A percentile compares a stretch with the other conserved stretches of the same genome.
Conservation (phyloP, 768 basidiomycete genomes). For the Filobasidium wieringae region DNA sequence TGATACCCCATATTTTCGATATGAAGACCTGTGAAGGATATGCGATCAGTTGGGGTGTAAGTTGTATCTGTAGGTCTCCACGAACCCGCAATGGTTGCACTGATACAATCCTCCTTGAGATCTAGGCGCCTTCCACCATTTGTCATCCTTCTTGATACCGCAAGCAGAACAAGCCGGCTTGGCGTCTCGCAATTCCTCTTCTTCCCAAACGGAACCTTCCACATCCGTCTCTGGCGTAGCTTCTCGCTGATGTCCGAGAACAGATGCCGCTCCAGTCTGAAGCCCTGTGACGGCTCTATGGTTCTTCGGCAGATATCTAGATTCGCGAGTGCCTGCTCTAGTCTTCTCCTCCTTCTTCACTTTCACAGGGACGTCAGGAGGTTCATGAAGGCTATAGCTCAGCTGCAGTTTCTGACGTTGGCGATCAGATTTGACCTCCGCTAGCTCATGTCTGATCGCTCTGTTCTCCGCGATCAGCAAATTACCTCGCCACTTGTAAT, state of each 20-base stretch:
- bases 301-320: not conserved
- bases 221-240: slow-evolving; percentile 46
- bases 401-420: not conserved
- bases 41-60: not conserved
- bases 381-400: not conserved
- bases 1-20: slow-evolving; percentile 80
- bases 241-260: slow-evolving; percentile 9
- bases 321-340: not conserved
- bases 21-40: slow-evolving; percentile 48
- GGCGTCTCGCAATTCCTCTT: slow-evolving; percentile 46
- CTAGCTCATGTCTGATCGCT: slow-evolving; percentile 17
- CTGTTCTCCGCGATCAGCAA: slow-evolving; percentile 28
- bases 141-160: slow-evolving; percentile 60
- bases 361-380: not conserved
- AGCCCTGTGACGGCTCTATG: slow-evolving; percentile 6
- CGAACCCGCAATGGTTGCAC: slow-evolving; percentile 66
- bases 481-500: slow-evolving; percentile 35
- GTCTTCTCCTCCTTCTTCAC: slow-evolving; percentile 8
- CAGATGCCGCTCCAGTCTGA: slow-evolving; percentile 5
- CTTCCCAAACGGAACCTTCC: slow-evolving; percentile 59
- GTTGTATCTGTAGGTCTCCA: not conserved
- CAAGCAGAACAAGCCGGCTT: slow-evolving; percentile 63
- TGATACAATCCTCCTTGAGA: slow-evolving; percentile 64
- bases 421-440: not conserved
- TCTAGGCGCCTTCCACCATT: slow-evolving; percentile 89